Percentiles rank a stretch among this genome's conserved stretches.
phyloP scores from a whole-genome alignment of 176 grass and related monocot species.

The Cenchrus purpureus region DNA sequence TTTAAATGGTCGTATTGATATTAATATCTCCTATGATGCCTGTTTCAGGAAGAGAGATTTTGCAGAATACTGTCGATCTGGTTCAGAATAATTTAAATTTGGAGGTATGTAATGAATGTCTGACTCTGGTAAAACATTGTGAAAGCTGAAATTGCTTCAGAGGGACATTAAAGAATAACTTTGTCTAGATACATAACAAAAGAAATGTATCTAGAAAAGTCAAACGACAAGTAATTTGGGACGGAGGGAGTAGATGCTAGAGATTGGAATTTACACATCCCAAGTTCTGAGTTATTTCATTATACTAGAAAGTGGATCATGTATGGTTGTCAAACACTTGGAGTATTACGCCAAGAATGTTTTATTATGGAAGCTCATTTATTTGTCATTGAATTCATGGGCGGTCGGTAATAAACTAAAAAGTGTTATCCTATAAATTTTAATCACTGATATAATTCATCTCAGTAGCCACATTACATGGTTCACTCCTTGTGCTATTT shows the following conservation, averaged over 20 bases:
- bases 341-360: not conserved
- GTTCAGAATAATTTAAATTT: slow-evolving; percentile 97
- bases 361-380: too few species aligned
- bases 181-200: not conserved
- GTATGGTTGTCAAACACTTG: not conserved
- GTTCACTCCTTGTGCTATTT: not conserved
- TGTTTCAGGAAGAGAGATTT: slow-evolving; percentile 89
- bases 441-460: not conserved
- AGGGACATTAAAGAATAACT: not conserved
- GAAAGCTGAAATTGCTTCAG: slow-evolving; percentile 10
- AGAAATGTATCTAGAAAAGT: too few species aligned
- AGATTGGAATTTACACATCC: not conserved
- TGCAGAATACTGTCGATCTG: slow-evolving; percentile 92
- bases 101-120: slow-evolving; percentile 64
- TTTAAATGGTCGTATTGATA: not conserved
- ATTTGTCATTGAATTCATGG: too few species aligned
- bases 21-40: slow-evolving; percentile 41
- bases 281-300: not conserved
- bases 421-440: not conserved
- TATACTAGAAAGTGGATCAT: not conserved
- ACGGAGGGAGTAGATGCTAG: not conserved
- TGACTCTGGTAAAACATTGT: slow-evolving; percentile 20
- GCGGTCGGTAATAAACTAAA: not conserved
- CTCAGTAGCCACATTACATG: not conserved
- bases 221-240: too few species aligned